phyloP scores from a whole-genome alignment of 257 asterid species.

The Cinchona pubescens region DNA sequence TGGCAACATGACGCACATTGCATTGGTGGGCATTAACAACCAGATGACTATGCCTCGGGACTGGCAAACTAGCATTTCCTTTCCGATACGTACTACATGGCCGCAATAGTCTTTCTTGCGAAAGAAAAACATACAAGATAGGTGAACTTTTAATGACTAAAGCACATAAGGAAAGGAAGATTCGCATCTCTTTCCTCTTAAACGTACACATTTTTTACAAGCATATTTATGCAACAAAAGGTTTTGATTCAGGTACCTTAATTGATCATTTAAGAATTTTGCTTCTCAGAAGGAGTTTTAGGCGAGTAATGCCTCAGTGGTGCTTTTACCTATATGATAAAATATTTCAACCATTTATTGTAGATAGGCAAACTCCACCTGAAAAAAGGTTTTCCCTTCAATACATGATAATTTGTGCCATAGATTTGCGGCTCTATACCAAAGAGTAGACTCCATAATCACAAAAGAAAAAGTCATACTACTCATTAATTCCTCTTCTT shows the following conservation, averaged over 20 bases:
- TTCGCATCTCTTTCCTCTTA: not conserved
- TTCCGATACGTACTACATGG: conserved; percentile 6
- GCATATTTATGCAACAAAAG: too few relatives aligned
- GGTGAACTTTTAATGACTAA: too few relatives aligned
- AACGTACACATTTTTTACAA: too few relatives aligned
- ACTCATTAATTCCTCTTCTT: not conserved
- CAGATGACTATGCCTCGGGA: conserved; percentile 96
- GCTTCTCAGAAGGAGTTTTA: too few relatives aligned
- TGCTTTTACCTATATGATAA: not conserved
- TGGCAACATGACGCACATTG: conserved; percentile 94
- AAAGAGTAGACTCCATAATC: not conserved
- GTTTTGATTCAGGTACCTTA: too few relatives aligned
- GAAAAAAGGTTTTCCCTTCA: not conserved
- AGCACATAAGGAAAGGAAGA: too few relatives aligned
- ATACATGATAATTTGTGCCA: not conserved
- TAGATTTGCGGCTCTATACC: not conserved
- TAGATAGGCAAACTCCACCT: not conserved
- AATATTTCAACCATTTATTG: not conserved
- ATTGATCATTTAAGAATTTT: too few relatives aligned
- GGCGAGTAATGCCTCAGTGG: too few relatives aligned
- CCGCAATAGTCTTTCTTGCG: too few relatives aligned
- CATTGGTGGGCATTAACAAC: conserved; percentile 92
- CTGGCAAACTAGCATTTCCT: conserved; percentile 46
- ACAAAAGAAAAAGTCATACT: not conserved
- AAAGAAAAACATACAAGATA: too few relatives aligned